phyloP scores from a whole-genome alignment of 257 asterid genomes.

The Gentiana macrophylla region DNA sequence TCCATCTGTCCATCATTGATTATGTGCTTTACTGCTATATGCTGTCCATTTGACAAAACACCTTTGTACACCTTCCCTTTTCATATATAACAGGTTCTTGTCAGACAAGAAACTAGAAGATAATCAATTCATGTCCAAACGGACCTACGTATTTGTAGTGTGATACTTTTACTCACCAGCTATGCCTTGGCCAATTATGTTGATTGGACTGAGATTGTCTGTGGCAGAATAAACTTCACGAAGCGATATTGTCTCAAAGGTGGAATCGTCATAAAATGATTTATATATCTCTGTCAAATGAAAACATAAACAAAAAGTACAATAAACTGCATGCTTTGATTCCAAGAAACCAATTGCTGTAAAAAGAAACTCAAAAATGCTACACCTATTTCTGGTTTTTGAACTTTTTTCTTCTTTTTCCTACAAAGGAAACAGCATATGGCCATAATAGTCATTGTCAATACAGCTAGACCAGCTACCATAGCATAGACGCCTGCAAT shows the following conservation, averaged over 20 bases:
- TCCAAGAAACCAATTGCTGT: background rate
- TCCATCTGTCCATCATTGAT: slow-evolving; percentile 72
- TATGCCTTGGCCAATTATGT: slow-evolving; percentile 77
- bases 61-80: slow-evolving; percentile 76
- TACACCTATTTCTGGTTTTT: slow-evolving; percentile 23
- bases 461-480: slow-evolving; percentile 30
- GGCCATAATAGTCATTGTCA: slow-evolving; percentile 13
- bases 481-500: slow-evolving; percentile 36
- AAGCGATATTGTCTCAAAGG: slow-evolving; percentile 26
- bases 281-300: slow-evolving; percentile 18
- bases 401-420: slow-evolving; percentile 17
- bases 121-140: too few relatives aligned
- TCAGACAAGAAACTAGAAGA: background rate
- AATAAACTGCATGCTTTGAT: background rate
- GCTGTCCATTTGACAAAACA: slow-evolving; percentile 31
- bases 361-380: slow-evolving; percentile 4
- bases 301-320: background rate
- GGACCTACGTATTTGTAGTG: background rate
- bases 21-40: slow-evolving; percentile 67
- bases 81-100: slow-evolving; percentile 3
- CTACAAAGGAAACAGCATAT: slow-evolving; percentile 20
- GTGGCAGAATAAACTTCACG: slow-evolving; percentile 48
- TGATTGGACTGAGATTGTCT: slow-evolving; percentile 41
- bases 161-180: slow-evolving; percentile 38
- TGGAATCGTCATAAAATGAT: slow-evolving; percentile 25